A percentile compares a stretch with the other conserved stretches of the same genome.
These are phyloP conservation scores for Vitis rotundifolia DNA, from an alignment of 164 flowering plant genomes.

Conservation along the genomic window DNA sequence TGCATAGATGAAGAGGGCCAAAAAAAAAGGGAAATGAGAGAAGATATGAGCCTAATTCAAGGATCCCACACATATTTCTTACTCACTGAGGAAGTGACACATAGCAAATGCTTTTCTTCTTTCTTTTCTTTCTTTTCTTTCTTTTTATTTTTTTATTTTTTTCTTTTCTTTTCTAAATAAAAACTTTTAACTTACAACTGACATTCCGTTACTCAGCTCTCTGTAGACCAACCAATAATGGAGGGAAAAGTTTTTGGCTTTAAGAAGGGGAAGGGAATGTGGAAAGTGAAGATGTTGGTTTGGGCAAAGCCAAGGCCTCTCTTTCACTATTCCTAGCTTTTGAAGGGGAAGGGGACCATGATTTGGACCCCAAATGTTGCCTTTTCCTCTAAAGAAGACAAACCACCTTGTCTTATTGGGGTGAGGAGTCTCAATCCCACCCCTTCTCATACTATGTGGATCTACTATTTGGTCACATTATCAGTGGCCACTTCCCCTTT, in stretches of 20 bases:
- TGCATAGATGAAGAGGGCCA: no score
- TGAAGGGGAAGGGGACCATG: no score
- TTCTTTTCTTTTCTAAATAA: neutral
- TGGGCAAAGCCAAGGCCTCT: no score
- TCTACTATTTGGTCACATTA: no score
- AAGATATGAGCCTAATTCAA: neutral
- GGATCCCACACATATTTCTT: conserved; percentile 9
- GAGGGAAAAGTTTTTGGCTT: neutral
- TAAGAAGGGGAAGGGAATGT: neutral
- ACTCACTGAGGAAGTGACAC: conserved; percentile 22
- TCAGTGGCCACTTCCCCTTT: no score
- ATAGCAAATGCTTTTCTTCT: neutral
- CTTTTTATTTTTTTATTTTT: neutral
- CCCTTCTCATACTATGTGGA: no score
- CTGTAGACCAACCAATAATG: neutral
- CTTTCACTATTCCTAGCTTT: no score
- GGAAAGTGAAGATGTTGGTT: neutral
- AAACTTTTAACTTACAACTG: conserved; percentile 2
- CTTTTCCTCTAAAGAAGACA: no score
- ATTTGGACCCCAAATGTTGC: no score
- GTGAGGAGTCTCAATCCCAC: no score
- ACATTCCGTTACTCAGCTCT: conserved; percentile 1
- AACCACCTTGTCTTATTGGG: no score
- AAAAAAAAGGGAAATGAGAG: neutral
- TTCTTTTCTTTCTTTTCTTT: neutral